These are phyloP conservation scores for Lunasporangiospora selenospora DNA, from an alignment of 192 early-diverging fungal genomes.

Conservation along the genomic window DNA sequence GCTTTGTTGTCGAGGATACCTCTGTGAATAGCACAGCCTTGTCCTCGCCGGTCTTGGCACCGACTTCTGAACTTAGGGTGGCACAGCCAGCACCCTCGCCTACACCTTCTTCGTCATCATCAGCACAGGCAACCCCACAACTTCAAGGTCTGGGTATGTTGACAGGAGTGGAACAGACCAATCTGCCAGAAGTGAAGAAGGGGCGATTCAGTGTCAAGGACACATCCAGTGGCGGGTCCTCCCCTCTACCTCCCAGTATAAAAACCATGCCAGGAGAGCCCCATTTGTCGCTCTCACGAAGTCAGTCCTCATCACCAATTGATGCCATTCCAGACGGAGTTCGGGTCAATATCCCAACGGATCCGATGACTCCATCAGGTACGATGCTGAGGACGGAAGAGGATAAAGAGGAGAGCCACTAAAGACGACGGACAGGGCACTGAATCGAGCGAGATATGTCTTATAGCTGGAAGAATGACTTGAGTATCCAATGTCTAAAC, in stretches of 20 bases:
- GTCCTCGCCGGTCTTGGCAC: constrained; percentile 6
- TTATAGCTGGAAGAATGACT: too few relatives aligned
- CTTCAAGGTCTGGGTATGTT: constrained; percentile 20
- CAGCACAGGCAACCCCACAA: constrained; percentile 9
- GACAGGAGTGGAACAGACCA: constrained; percentile 1
- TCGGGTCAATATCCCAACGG: constrained; percentile 15
- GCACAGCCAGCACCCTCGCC: constrained; percentile 8
- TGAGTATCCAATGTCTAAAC: not conserved
- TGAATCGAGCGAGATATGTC: not conserved
- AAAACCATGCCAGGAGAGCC: constrained; percentile 19
- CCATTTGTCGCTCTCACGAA: constrained; percentile 4
- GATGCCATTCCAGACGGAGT: constrained; percentile 15
- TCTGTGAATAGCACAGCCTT: not conserved
- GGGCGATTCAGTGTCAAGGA: constrained; percentile 73
- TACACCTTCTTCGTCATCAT: not conserved
- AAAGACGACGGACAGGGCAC: not conserved
- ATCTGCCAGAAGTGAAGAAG: constrained; percentile 59
- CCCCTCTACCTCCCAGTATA: constrained; percentile 12
- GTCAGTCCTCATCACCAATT: constrained; percentile 18
- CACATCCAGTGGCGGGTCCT: constrained; percentile 4
- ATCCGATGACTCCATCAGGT: constrained; percentile 10
- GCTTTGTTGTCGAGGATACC: constrained; percentile 46
- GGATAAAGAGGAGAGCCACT: not conserved
- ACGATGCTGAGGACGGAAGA: constrained; percentile 1
- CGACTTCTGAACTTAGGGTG: not conserved